Percentiles rank a stretch among this genome's conserved stretches.
Conservation (phyloP, 1,284 basidiomycete species). For the Takashimella koratensis region DNA sequence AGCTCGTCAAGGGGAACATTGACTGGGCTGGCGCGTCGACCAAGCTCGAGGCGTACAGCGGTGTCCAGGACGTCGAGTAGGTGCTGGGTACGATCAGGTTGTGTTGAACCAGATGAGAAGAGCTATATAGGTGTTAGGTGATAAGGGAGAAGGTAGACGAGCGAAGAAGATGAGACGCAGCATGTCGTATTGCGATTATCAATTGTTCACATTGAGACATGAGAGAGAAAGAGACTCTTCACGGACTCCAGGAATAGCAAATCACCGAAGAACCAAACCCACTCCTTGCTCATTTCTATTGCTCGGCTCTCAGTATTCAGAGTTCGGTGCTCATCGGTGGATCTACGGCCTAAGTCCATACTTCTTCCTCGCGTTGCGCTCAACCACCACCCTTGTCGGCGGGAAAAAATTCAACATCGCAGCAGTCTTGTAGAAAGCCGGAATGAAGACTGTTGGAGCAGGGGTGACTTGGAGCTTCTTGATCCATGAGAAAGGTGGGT, state of each 20-base stretch:
- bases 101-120: too few species aligned
- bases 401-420: slow-evolving; percentile 39
- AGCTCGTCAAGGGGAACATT: slow-evolving; percentile 67
- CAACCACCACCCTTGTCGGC: slow-evolving; percentile 39
- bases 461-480: slow-evolving; percentile 30
- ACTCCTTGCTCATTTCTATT: too few species aligned
- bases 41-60: slow-evolving; percentile 75
- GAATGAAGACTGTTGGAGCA: slow-evolving; percentile 37
- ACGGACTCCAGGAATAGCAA: too few species aligned
- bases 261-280: too few species aligned
- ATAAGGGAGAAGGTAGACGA: too few species aligned
- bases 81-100: slow-evolving; percentile 6
- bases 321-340: not conserved
- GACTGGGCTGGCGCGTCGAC: slow-evolving; percentile 75
- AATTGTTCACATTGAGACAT: too few species aligned
- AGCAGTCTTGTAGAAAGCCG: slow-evolving; percentile 39
- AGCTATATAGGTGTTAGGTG: too few species aligned
- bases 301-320: too few species aligned
- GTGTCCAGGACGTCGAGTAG: slow-evolving; percentile 75
- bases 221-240: too few species aligned
- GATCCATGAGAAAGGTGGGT: slow-evolving; percentile 37
- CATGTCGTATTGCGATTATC: too few species aligned
- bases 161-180: too few species aligned
- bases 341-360: slow-evolving; percentile 32
- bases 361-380: slow-evolving; percentile 47